A percentile compares a stretch with the other conserved stretches of the same genome.
These are phyloP conservation scores for Calonectria pseudoturangicola DNA, from an alignment of 2,329 filamentous ascomycete species.

Conservation along the genomic window DNA sequence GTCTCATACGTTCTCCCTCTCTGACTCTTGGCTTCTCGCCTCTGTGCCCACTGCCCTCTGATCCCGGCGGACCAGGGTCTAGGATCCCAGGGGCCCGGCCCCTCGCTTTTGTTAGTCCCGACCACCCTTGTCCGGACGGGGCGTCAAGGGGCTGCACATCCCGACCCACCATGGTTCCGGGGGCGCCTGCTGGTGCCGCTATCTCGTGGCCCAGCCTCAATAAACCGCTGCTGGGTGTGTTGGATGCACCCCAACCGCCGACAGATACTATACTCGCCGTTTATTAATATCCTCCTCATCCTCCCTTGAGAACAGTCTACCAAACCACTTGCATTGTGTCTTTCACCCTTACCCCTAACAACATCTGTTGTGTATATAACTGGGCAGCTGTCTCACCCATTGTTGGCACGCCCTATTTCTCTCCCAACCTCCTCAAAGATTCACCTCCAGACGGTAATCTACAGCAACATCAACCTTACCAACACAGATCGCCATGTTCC, in stretches of 20 bases:
- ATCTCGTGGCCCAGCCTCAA: constrained; percentile 42
- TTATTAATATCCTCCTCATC: constrained; percentile 48
- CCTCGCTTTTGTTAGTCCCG: constrained; percentile 39
- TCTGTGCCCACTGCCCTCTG: constrained; percentile 14
- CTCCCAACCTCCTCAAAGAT: constrained; percentile 36
- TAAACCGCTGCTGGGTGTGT: constrained; percentile 47
- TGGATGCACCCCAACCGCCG: constrained; percentile 34
- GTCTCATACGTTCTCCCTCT: constrained; percentile 36
- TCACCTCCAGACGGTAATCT: constrained; percentile 8
- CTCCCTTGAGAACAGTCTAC: constrained; percentile 16
- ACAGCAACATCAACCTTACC: constrained; percentile 26
- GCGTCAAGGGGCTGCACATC: constrained; percentile 49
- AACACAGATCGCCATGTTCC: constrained; percentile 59
- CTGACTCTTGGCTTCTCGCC: constrained; percentile 10
- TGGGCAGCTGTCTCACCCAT: constrained; percentile 44
- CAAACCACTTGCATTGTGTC: constrained; percentile 27
- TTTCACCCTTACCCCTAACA: constrained; percentile 27
- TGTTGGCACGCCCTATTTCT: constrained; percentile 38
- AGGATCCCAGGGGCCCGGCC: constrained; percentile 35
- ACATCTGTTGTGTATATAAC: constrained; percentile 35
- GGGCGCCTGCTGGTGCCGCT: constrained; percentile 44
- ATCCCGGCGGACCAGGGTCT: constrained; percentile 38
- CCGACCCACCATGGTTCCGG: constrained; percentile 48
- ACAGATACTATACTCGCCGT: constrained; percentile 34
- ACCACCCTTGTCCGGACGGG: constrained; percentile 40